Evolutionary conservation across 2,329 filamentous ascomycete genomes (phyloP), one percentile per base, ranked within the genome.

Genomic region (Fusarium papillatum): DNA sequence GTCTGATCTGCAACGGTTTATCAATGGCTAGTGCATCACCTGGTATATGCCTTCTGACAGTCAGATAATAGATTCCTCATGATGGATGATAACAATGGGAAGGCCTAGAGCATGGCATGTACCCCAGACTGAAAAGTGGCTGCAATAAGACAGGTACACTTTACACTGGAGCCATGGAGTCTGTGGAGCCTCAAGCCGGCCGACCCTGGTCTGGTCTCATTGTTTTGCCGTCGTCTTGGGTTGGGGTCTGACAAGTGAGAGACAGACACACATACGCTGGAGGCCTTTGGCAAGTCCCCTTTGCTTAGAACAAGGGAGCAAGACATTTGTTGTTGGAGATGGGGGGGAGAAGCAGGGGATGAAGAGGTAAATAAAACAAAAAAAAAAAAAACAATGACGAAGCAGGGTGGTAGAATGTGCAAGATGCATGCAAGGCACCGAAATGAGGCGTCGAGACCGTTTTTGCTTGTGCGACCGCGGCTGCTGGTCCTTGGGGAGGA

Each of bases 121-220:
- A 78, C 78, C 78, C 78, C 74, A 73, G 77, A 79, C 74, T 71
- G 65, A n/a, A 13, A 57, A 34, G 76, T 76, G 72, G 72, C 76
- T 72, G 70, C 57, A 67, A 68, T 68, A 70, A 57, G 66, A 64
- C 62, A 57, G 14, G 63, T 48, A 63, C 71, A 62, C 71, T 46
- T 26, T 38, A 50, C 66, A 66, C 69, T 29, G 65, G 41, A 46
- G 61, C 60, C 75, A 53, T 77, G 74, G 66, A 70, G 53, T 36
- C 63, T 70, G 77, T 76, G 73, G 74, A 69, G 75, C 63, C 65
- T 24, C 50, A 50, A 68, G 55, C 31, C 64, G 67, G 50, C 65
- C 74, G 24, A 39, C 36, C 57, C 36, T 41, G 10, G 65, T 69
- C 71, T 69, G 53, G 65, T 74, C 71, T 69, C 57, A 68, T 68